phyloP scores from a whole-genome alignment of 768 basidiomycete species.

The Psilocybe cubensis region DNA sequence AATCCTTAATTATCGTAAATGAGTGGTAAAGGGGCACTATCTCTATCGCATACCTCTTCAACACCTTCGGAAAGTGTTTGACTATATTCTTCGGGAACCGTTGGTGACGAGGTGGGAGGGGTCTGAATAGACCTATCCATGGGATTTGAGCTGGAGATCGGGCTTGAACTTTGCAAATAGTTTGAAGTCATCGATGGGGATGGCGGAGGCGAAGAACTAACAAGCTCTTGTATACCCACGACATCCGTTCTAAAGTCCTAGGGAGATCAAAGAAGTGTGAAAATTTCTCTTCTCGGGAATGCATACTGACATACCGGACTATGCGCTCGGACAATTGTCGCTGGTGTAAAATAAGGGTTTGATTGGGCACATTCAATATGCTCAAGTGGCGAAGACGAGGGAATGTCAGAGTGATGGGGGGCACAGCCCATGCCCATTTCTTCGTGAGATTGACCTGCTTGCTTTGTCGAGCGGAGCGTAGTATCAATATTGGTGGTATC shows the following conservation, averaged over 20 bases:
- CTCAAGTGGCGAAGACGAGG: constrained; percentile 20
- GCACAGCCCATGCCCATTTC: constrained; percentile 19
- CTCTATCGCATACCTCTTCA: constrained; percentile 11
- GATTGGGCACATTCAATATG: constrained; percentile 25
- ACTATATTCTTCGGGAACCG: constrained; percentile 28
- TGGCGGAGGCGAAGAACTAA: constrained; percentile 27
- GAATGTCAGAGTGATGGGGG: constrained; percentile 22
- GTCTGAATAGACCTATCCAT: constrained; percentile 14
- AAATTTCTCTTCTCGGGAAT: constrained; percentile 24
- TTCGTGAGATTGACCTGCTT: constrained; percentile 20
- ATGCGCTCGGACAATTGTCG: constrained; percentile 26
- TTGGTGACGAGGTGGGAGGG: constrained; percentile 36
- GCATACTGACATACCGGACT: constrained; percentile 26
- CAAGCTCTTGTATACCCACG: constrained; percentile 24
- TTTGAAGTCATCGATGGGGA: constrained; percentile 27
- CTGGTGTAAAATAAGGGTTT: constrained; percentile 25
- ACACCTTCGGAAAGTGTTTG: constrained; percentile 1
- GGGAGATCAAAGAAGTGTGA: constrained; percentile 28
- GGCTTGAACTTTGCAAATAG: constrained; percentile 52
- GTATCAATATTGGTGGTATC: constrained; percentile 8
- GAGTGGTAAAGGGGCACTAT: background rate
- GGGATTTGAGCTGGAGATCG: constrained; percentile 30
- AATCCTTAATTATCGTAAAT: constrained; percentile 13
- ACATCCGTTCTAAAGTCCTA: constrained; percentile 24
- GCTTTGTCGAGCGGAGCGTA: constrained; percentile 12